Percentiles rank a stretch among this genome's conserved stretches.
Evolutionary conservation across 345 rosid species (phyloP).

Genomic region (Sisymbrium altissimum): DNA sequence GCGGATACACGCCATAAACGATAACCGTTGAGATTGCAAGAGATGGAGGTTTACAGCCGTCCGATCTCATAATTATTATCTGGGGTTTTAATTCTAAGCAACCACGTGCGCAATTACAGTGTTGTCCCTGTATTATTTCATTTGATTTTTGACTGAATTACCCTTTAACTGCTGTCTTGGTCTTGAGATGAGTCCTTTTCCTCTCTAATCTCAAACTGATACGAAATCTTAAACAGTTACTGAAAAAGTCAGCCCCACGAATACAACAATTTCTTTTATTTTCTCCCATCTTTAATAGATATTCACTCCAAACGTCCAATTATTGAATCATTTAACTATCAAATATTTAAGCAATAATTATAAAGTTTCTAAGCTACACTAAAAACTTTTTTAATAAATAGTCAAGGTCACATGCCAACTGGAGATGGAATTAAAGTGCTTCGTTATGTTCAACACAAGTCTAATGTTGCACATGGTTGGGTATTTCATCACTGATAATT

Average conservation of each 20-base stretch:
- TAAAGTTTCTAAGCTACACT: neutral
- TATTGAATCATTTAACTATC: neutral
- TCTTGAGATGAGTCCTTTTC: constrained; percentile 27
- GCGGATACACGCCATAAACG: constrained; percentile 14
- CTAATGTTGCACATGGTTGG: constrained; percentile 34
- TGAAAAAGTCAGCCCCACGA: constrained; percentile 33
- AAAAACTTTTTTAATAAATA: neutral
- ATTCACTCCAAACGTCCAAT: neutral
- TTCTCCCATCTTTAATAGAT: neutral
- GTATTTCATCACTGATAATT: neutral
- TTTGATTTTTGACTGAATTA: constrained; percentile 5
- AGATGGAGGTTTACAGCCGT: neutral
- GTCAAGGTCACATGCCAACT: constrained; percentile 29
- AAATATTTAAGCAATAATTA: neutral
- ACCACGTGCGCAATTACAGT: constrained; percentile 2
- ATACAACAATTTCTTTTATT: neutral
- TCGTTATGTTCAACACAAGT: constrained; percentile 32
- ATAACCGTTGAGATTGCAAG: constrained; percentile 7
- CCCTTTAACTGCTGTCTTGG: constrained; percentile 30
- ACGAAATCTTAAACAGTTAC: constrained; percentile 25
- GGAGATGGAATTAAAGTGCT: constrained; percentile 28
- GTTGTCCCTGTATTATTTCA: constrained; percentile 6
- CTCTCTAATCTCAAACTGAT: neutral
- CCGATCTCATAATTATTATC: constrained; percentile 17
- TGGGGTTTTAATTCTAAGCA: constrained; percentile 21